phyloP scores from a whole-genome alignment of 2,329 filamentous ascomycete genomes.

The Lasiodiplodia hormozganensis region DNA sequence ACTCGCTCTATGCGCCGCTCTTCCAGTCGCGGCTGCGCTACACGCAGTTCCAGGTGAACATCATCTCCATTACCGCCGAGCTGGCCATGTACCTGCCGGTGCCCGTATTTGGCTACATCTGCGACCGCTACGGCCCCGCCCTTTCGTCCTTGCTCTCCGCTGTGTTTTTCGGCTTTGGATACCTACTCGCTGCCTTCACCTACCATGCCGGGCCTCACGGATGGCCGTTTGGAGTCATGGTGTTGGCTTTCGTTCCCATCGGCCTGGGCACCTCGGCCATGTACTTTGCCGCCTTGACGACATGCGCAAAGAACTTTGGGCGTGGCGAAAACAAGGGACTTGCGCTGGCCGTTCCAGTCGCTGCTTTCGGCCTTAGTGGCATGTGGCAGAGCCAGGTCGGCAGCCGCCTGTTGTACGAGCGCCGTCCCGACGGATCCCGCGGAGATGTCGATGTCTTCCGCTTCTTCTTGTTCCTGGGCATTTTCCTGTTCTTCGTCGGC shows the following conservation, averaged over 20 bases:
- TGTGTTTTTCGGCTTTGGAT: conserved; percentile 78
- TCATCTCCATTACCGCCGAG: conserved; percentile 84
- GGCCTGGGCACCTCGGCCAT: conserved; percentile 85
- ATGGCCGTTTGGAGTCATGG: conserved; percentile 82
- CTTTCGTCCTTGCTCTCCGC: conserved; percentile 77
- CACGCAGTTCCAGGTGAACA: conserved; percentile 90
- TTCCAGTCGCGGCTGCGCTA: conserved; percentile 89
- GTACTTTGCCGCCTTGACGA: conserved; percentile 91
- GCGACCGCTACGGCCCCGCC: conserved; percentile 84
- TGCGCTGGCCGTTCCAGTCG: conserved; percentile 88
- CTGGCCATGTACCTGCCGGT: conserved; percentile 93
- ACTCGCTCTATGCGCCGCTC: conserved; percentile 90
- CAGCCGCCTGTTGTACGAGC: conserved; percentile 77
- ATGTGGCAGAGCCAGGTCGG: conserved; percentile 96
- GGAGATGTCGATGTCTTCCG: conserved; percentile 76
- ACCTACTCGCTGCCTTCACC: conserved; percentile 79
- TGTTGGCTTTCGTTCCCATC: conserved; percentile 81
- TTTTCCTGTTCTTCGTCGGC: conserved; percentile 74
- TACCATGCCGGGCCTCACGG: conserved; percentile 68
- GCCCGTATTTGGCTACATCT: conserved; percentile 85
- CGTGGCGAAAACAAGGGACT: conserved; percentile 85
- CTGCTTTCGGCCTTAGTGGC: conserved; percentile 89
- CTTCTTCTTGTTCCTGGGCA: conserved; percentile 85
- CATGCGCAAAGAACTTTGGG: conserved; percentile 97
- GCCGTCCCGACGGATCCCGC: conserved; percentile 64